Conservation (phyloP, 129 eudicot species). For the Chrysanthemum lavandulifolium region DNA sequence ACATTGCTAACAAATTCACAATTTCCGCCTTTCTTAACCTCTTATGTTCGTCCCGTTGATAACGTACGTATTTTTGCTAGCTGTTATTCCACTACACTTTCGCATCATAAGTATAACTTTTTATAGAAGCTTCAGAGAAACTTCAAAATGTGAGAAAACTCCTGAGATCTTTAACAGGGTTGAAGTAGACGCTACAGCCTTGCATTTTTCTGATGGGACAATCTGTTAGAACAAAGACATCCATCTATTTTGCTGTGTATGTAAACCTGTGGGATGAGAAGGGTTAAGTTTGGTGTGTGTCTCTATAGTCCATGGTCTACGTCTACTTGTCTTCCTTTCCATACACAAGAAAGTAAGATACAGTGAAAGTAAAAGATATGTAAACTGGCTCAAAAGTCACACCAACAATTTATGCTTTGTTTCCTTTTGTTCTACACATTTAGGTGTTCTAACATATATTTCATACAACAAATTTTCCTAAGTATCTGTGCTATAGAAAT, state of each 20-base stretch:
- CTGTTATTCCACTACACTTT: too few relatives aligned
- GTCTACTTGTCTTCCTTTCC: constrained; percentile 22
- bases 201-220: constrained; percentile 9
- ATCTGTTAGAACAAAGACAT: background rate
- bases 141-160: too few relatives aligned
- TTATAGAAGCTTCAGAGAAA: background rate
- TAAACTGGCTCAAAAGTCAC: background rate
- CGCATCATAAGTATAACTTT: too few relatives aligned
- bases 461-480: too few relatives aligned
- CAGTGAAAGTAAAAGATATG: background rate
- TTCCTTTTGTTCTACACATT: too few relatives aligned
- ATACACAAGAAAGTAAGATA: background rate
- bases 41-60: too few relatives aligned
- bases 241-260: background rate
- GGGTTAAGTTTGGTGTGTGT: constrained; percentile 22
- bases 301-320: constrained; percentile 33
- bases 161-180: background rate
- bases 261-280: background rate
- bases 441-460: too few relatives aligned
- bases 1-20: constrained; percentile 36
- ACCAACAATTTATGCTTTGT: too few relatives aligned
- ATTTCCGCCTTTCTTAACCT: too few relatives aligned
- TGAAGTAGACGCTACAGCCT: background rate
- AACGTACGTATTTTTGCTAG: too few relatives aligned
- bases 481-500: too few relatives aligned